Conservation (phyloP, 2,329 filamentous ascomycete species). For the Cadophora luteo-olivacea region DNA sequence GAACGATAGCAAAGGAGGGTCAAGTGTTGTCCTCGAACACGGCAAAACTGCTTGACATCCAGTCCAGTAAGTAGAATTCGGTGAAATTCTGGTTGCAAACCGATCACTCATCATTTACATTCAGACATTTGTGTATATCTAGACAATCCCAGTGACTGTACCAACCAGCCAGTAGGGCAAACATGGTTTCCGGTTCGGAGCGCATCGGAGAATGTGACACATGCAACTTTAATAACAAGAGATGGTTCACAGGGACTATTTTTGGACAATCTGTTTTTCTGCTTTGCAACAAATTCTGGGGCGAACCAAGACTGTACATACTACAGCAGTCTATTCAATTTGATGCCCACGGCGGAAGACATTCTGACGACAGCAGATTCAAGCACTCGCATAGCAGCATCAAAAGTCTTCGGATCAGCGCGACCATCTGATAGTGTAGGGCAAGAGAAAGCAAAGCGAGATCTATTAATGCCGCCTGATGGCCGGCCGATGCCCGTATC, state of each 20-base stretch:
- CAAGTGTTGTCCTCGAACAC: too few species aligned
- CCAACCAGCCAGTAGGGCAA: not conserved
- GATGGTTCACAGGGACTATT: too few species aligned
- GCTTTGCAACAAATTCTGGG: constrained; percentile 1
- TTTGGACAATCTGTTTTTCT: constrained; percentile 18
- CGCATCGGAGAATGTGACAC: not conserved
- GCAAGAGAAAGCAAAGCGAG: not conserved
- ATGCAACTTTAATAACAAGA: not conserved
- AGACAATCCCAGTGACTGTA: too few species aligned
- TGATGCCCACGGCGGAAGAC: not conserved
- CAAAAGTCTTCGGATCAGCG: not conserved
- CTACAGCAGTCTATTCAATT: constrained; percentile 20
- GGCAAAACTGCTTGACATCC: not conserved
- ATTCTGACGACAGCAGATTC: not conserved
- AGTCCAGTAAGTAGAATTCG: not conserved
- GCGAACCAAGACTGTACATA: not conserved
- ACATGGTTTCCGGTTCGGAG: not conserved
- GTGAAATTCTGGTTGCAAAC: too few species aligned
- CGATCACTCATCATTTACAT: too few species aligned
- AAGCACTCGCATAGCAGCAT: not conserved
- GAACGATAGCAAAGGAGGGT: too few species aligned
- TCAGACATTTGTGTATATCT: constrained; percentile 1
- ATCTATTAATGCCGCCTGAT: not conserved
- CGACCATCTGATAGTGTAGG: not conserved
- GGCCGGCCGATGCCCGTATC: not conserved